Evolutionary conservation across 768 basidiomycete genomes (phyloP).

Genomic region (Cytidiella melzeri): DNA sequence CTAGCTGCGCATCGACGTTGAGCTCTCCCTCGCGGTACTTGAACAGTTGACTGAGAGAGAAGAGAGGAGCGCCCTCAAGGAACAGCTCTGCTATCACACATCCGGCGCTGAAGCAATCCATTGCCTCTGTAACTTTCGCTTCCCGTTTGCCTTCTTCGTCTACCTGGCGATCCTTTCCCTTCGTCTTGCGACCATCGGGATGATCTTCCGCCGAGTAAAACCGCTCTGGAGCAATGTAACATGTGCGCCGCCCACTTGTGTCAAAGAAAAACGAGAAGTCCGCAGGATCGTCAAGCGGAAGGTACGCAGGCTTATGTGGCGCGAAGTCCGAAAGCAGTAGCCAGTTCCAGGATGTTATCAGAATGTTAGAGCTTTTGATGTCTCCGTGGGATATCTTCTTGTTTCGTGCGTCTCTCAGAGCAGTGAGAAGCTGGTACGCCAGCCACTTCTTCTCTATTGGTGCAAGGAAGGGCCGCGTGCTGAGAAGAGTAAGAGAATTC

Average conservation of each 20-base stretch:
- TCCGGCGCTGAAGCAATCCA: conserved; percentile 96
- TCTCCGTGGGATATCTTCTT: conserved; percentile 95
- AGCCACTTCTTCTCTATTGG: conserved; percentile 97
- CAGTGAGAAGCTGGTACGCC: conserved; percentile 85
- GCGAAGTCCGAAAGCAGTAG: conserved; percentile 95
- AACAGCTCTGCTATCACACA: conserved; percentile 96
- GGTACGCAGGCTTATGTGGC: conserved; percentile 87
- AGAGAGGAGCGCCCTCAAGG: conserved; percentile 87
- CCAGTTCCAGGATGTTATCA: conserved; percentile 96
- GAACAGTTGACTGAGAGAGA: conserved; percentile 91
- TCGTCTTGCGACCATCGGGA: conserved; percentile 30
- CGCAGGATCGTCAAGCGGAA: conserved; percentile 93
- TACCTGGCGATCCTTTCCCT: conserved; percentile 2
- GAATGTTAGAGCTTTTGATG: conserved; percentile 94
- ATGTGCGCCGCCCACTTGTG: conserved; percentile 87
- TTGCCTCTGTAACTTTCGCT: conserved; percentile 83
- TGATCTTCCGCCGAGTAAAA: conserved; percentile 76
- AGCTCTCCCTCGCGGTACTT: conserved; percentile 88
- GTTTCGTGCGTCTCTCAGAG: conserved; percentile 74
- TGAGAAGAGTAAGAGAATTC: conserved; percentile 26
- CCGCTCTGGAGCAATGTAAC: conserved; percentile 94
- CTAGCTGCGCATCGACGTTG: conserved; percentile 64
- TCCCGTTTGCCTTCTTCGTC: conserved; percentile 65
- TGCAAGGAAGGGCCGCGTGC: conserved; percentile 92
- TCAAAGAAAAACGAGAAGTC: conserved; percentile 99